Evolutionary conservation across 495 filamentous ascomycete genomes (phyloP).

Genomic region (Xylaria acuta): DNA sequence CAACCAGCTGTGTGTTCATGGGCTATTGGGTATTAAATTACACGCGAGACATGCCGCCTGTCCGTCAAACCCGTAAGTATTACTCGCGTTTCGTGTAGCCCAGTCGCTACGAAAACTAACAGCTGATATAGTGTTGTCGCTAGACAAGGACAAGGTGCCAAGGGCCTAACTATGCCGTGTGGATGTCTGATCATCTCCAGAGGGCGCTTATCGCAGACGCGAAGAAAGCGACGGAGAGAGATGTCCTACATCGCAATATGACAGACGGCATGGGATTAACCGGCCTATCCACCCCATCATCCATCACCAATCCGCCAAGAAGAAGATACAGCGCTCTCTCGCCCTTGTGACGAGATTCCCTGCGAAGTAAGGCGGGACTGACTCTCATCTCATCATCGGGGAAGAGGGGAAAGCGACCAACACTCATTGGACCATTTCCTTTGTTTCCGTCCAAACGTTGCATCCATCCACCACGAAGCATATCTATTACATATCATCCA

Average conservation of each 20-base stretch:
- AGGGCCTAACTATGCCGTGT: constrained; percentile 27
- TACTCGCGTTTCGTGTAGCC: background rate
- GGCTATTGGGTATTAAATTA: constrained; percentile 27
- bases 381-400: background rate
- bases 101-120: background rate
- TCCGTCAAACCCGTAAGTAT: constrained; percentile 24
- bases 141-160: constrained; percentile 17
- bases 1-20: constrained; percentile 32
- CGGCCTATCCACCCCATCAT: background rate
- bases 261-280: background rate
- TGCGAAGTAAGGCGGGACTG: background rate
- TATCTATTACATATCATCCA: background rate
- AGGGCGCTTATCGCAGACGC: constrained; percentile 9
- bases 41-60: constrained; percentile 22
- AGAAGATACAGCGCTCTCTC: constrained; percentile 4
- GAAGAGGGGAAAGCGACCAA: background rate
- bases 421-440: constrained; percentile 20
- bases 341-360: background rate
- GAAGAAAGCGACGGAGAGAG: constrained; percentile 11
- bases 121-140: background rate
- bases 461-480: constrained; percentile 1
- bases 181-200: constrained; percentile 27
- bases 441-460: constrained; percentile 1
- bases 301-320: constrained; percentile 11
- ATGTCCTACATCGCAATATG: constrained; percentile 28